Conservation (phyloP, 306 rosid genomes). For the Myrica gale region DNA sequence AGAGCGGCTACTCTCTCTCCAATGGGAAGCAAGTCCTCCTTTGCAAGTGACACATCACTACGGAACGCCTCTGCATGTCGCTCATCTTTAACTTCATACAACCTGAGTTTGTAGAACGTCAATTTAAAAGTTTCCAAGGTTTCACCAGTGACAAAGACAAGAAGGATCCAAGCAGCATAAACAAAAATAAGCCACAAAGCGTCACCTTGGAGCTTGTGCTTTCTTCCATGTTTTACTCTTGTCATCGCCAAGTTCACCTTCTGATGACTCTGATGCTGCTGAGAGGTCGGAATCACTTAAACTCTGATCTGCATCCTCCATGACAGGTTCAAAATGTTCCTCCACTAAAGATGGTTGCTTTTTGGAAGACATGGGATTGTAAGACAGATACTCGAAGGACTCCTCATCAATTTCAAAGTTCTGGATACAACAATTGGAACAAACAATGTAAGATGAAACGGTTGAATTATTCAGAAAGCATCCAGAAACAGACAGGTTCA, state of each 20-base stretch:
- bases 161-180: slow-evolving; percentile 10
- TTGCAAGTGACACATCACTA: slow-evolving; percentile 68
- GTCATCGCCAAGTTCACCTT: slow-evolving; percentile 40
- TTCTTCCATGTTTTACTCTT: slow-evolving; percentile 29
- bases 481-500: slow-evolving; percentile 4
- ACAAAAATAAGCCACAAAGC: slow-evolving; percentile 5
- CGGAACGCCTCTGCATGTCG: slow-evolving; percentile 87
- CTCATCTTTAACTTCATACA: slow-evolving; percentile 84
- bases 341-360: slow-evolving; percentile 68
- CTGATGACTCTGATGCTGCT: slow-evolving; percentile 34
- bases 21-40: slow-evolving; percentile 66
- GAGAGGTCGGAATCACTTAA: slow-evolving; percentile 55
- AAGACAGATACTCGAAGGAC: slow-evolving; percentile 69
- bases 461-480: background rate
- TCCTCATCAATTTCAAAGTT: slow-evolving; percentile 66
- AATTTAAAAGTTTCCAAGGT: background rate
- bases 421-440: slow-evolving; percentile 41
- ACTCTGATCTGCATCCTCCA: slow-evolving; percentile 57
- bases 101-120: slow-evolving; percentile 36
- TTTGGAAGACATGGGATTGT: slow-evolving; percentile 80
- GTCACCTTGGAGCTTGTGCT: slow-evolving; percentile 64
- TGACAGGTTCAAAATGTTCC: slow-evolving; percentile 76
- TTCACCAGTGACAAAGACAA: background rate
- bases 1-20: slow-evolving; percentile 78
- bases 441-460: background rate